Base-by-base conservation (phyloP, 352 stramenopile species). In the Phytophthora sp. region DNA sequence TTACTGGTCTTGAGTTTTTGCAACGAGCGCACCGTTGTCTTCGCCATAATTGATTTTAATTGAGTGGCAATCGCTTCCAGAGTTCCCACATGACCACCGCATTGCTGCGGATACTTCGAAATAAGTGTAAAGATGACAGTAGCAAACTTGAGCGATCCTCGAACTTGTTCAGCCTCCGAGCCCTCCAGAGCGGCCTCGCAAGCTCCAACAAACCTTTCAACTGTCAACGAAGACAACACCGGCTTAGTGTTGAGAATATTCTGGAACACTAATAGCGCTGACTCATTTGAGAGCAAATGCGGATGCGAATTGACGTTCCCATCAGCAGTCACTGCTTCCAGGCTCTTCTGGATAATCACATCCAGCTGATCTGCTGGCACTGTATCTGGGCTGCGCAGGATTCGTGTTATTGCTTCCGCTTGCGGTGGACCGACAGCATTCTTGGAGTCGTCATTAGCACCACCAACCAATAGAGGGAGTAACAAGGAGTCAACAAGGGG, bases 201-300 rank as follows among this genome's bases (percentile, higher is more conserved):
- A 20, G 69, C 77, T 46, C 42, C 63, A 57, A 89, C 54, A 64
- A 87, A 75, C 36, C 51, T 65, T 38, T 90, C 80, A 16, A 92
- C 42, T 0, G 82, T 88, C 11, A 73, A 15, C 12, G 55, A 30
- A 2, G 78, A 69, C n/a, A 91, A 70, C 18, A 59, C 47, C 23
- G 85, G 76, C 18, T 90, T 88, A 21, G 77, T 70, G 29, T 82
- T 90, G 38, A 93, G 59, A 20, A 88, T 76, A 51, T 88, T 93
- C 61, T 92, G 85, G 42, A 88, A 82, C n/a, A 91, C 79, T 20
- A 91, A 69, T 13, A 93, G 49, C n/a, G 66, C 73, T 3, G 82
- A 74, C 26, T 93, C 85, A 44, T 87, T 91, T 15, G 81, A 69
- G 7, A 93, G 70, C 41, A 87, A 63, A 56, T 84, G 79, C 6